phyloP scores from a whole-genome alignment of 148 eudicot species.

The Cornus controversa region DNA sequence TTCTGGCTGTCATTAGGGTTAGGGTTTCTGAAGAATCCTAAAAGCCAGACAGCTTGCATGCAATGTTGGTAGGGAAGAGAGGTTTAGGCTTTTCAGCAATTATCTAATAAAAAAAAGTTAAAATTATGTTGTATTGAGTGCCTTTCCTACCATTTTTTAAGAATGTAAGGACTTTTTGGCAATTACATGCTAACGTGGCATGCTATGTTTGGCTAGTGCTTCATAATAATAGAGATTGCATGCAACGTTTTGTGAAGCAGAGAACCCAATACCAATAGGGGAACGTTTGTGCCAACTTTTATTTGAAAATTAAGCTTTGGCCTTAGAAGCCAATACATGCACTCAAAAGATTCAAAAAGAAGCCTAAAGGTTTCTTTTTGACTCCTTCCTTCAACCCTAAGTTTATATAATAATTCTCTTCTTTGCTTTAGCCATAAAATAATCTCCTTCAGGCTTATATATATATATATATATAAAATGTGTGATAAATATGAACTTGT shows the following conservation, averaged over 20 bases:
- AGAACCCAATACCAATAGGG: neutral
- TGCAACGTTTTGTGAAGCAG: neutral
- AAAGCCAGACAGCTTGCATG: slow-evolving; percentile 29
- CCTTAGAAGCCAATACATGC: neutral
- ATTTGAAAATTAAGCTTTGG: neutral
- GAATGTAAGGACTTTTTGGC: neutral
- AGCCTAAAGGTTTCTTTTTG: slow-evolving; percentile 1
- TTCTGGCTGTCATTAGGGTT: neutral
- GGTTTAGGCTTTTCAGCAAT: neutral
- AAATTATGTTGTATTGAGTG: neutral
- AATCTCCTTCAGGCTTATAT: neutral
- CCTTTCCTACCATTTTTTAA: neutral
- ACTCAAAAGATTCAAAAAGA: slow-evolving; percentile 5
- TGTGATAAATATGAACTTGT: no score
- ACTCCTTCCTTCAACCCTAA: neutral
- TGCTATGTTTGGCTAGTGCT: neutral
- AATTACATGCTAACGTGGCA: neutral
- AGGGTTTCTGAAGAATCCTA: slow-evolving; percentile 12
- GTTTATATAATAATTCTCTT: no score
- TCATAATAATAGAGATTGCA: neutral
- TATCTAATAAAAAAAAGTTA: neutral
- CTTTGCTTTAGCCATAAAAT: neutral
- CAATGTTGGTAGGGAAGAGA: neutral
- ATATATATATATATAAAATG: no score
- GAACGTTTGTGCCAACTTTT: neutral